Evolutionary conservation across 192 early-diverging fungal species (phyloP), one percentile per base, ranked within the genome.

Genomic region (Pecoramyces ruminantium): DNA sequence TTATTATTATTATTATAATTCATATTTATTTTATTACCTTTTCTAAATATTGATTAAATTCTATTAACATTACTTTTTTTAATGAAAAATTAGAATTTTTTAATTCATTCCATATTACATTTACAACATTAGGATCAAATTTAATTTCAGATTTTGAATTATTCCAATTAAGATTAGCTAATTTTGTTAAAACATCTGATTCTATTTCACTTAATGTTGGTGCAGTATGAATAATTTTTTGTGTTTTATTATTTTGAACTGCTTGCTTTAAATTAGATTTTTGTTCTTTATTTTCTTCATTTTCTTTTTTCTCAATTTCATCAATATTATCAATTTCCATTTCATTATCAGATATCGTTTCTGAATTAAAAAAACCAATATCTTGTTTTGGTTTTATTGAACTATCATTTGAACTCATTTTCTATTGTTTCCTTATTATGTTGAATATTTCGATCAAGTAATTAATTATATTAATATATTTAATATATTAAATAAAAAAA

Each of bases 21-120:
- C 21, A 12, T 27, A 29, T 6, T 34, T 6, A 34, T 6, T 34
- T 34, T 6, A 79, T 38, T 86, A 89, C 90, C 86, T 90, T 92
- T 86, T 93, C 94, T 30, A 95, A 83, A 82, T 94, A 95, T 29
- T 94, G 93, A 51, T 86, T 91, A 78, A 90, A 88, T 79, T 95
- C 94, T 30, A 95, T 84, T 25, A 95, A 84, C 80, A 91, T 89
- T 18, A 94, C 29, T 77, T 93, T 93, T 28, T 86, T 84, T 18
- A 88, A 77, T n/a, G 88, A 86, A 79, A 89, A 93, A 18, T 84
- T 79, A 29, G 82, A 84, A 38, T 81, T 81, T 40, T 86, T 83
- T 5, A 94, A 84, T 12, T 89, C 86, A 13, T 85, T 79, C 83
- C 90, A 92, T n/a, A 94, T 91, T 51, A 81, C 81, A 30, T 90